phyloP scores from a whole-genome alignment of 495 filamentous ascomycete species.

The Aspergillus cristatus region DNA sequence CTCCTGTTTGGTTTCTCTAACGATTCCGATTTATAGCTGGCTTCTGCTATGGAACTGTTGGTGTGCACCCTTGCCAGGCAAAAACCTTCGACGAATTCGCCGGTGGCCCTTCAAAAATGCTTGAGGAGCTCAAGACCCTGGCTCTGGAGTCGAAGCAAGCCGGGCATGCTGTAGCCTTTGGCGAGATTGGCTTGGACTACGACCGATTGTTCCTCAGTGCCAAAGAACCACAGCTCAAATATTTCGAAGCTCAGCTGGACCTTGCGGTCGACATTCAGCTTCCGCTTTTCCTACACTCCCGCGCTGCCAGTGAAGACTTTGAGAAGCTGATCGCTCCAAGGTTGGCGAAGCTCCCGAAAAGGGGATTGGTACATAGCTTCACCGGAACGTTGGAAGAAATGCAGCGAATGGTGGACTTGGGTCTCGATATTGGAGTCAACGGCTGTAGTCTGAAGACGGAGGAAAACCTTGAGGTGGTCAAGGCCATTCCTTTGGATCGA shows the following conservation, averaged over 20 bases:
- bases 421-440: slow-evolving; percentile 79
- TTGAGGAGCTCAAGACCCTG: slow-evolving; percentile 52
- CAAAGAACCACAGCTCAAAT: slow-evolving; percentile 70
- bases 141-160: slow-evolving; percentile 34
- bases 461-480: slow-evolving; percentile 76
- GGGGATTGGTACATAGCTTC: slow-evolving; percentile 83
- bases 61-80: slow-evolving; percentile 82
- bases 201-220: slow-evolving; percentile 74
- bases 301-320: slow-evolving; percentile 77
- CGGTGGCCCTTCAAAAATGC: slow-evolving; percentile 44
- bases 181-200: slow-evolving; percentile 94
- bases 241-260: slow-evolving; percentile 71
- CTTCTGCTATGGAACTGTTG: slow-evolving; percentile 77
- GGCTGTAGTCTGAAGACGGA: slow-evolving; percentile 89
- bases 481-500: slow-evolving; percentile 58
- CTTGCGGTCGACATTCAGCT: slow-evolving; percentile 70
- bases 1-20: neutral
- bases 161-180: slow-evolving; percentile 67
- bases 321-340: slow-evolving; percentile 49
- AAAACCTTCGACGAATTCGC: slow-evolving; percentile 57
- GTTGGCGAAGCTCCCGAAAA: slow-evolving; percentile 50
- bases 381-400: slow-evolving; percentile 81
- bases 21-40: slow-evolving; percentile 47
- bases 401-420: slow-evolving; percentile 60
- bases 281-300: slow-evolving; percentile 83